Evolutionary conservation across 2,329 filamentous ascomycete genomes (phyloP), one percentile per base, ranked within the genome.

Genomic region (Cladobotryum mycophilum): DNA sequence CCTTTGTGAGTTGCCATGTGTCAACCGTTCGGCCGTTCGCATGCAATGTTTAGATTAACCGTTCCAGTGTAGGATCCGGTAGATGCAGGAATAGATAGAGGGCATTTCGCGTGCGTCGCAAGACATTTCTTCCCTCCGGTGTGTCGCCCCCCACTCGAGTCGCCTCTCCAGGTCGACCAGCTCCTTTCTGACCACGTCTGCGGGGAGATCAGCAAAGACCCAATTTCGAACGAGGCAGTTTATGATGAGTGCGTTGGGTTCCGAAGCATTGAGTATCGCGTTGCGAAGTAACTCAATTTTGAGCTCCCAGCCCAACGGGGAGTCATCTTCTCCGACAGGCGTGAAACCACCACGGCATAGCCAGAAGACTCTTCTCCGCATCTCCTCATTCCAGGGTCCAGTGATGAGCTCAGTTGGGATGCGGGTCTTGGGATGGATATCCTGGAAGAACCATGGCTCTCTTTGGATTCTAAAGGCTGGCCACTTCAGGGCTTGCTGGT

Each of bases 331-430:
- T 1, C 61, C 53, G 17, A 62, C 60, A 8, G 68, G 41, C 4
- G 55, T 58, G 47, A 68, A 62, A 13, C 73, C 72, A 5, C 64
- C 69, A 35, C 70, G 67, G 9, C 67, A 60, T 17, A 77, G 62
- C 74, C 74, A 76, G 58, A 75, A 74, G 5, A 76, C 61, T 25
- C 72, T 71, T 37, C 68, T 65, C 20, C 65, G 59, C 40, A 64
- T 58, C 36, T 68, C 66, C 4, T 69, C 67, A 20, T 68, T 58
- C 71, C 70, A 75, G 0, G 73, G 71, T 0, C 73, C 72, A 0
- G 64, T 67, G 33, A 76, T 51, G 22, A 77, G 66, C 4, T 53
- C 41, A 11, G 63, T 61, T 6, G 74, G 74, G 37, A 76, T 65
- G n/a, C 63, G 66, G 3, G 65, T 63, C 6, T 59, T 54, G 11